Evolutionary conservation across 768 basidiomycete species (phyloP).

Genomic region (Calocera viscosa): DNA sequence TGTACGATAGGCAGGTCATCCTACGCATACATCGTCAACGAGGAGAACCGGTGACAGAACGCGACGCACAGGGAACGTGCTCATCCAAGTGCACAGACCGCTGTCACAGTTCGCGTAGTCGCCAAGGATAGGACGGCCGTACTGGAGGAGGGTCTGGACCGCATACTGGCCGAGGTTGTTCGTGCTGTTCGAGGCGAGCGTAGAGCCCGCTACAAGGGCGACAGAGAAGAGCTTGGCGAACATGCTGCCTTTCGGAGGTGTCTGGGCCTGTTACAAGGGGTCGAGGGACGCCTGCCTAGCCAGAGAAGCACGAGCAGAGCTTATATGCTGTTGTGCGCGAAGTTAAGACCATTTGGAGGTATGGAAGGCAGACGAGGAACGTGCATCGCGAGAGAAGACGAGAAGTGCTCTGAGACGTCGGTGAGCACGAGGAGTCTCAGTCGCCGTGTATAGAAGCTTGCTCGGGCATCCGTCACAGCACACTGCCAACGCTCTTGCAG

Average conservation of each 20-base stretch:
- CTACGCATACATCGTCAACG: not conserved
- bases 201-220: not conserved
- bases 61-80: not conserved
- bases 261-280: not conserved
- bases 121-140: not conserved
- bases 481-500: not conserved
- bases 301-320: not conserved
- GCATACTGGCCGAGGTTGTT: not conserved
- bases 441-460: not conserved
- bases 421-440: not conserved
- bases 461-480: not conserved
- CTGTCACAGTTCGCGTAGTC: not conserved
- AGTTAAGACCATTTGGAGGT: not conserved
- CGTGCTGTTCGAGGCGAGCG: not conserved
- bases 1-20: constrained; percentile 2
- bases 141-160: not conserved
- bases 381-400: not conserved
- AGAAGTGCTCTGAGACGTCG: not conserved
- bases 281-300: not conserved
- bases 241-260: not conserved
- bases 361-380: not conserved
- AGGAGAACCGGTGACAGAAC: not conserved
- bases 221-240: not conserved
- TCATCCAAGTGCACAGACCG: constrained; percentile 1
- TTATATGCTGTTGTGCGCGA: not conserved